Evolutionary conservation across 805 yeast species (phyloP), one percentile per base, ranked within the genome.

Genomic region (Schwanniomyces sp.): DNA sequence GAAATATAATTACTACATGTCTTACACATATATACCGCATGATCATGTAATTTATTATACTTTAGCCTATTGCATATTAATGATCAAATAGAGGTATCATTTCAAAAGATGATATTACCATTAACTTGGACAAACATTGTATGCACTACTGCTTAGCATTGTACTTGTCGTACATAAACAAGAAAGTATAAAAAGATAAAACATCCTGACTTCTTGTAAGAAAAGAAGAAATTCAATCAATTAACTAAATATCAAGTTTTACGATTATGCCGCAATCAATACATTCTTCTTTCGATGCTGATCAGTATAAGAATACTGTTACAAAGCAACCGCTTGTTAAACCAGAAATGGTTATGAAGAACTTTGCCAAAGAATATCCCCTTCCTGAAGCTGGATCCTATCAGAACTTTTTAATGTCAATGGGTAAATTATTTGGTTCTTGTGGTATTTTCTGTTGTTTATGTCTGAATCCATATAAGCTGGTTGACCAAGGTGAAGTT

Each of bases 401-500:
- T 57, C 82, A 77, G 53, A 52, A 44, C 2, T 54, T 78, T 34
- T 63, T 79, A 30, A 58, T 66, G 34, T 21, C 55, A 0, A 45
- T 70, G 48, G 90, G 90, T 32, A 46, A 44, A 9, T 48, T 69
- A 32, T 71, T 79, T 55, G 90, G 90, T 32, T 55, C 63, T 4
- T 63, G 76, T 45, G 88, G 88, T 44, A 62, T 76, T 24, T 69
- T 79, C 55, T 84, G 89, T 53, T 83, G 78, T 56, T 57, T 73
- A 44, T 81, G 86, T 57, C 63, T 76, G 7, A 83, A 82, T 58
- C 88, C 88, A 7, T 85, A 79, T 67, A 69, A 75, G 55, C 69
- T 73, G 30, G 86, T 85, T 25, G 61, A 74, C 25, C 88, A 85
- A 66, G 91, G 91, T 59, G 69, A 78, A 49, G 89, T 85, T 47